Conservation (phyloP, 345 rosid genomes). For the Diplotaxis tenuifolia region DNA sequence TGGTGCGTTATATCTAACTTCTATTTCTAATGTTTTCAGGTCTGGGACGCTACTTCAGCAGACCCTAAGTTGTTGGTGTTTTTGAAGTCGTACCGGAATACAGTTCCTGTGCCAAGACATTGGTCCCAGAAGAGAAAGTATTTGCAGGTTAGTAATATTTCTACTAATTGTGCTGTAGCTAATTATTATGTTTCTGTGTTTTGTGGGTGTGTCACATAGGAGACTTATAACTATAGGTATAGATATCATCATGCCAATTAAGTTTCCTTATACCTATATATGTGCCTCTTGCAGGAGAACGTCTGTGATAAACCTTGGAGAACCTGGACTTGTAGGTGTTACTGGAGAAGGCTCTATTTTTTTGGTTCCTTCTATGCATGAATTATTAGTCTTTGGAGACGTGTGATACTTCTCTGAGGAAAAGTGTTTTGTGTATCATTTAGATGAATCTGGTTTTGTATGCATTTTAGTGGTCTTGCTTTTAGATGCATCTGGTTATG, state of each 20-base stretch:
- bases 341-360: conserved; percentile 52
- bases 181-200: conserved; percentile 45
- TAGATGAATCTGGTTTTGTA: conserved; percentile 9
- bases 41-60: conserved; percentile 99
- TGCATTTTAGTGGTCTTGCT: conserved; percentile 49
- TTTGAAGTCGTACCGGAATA: conserved; percentile 87
- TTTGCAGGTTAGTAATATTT: conserved; percentile 78
- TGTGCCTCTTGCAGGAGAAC: conserved; percentile 99
- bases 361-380: conserved; percentile 39
- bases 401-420: conserved; percentile 6
- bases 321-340: conserved; percentile 98
- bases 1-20: neutral
- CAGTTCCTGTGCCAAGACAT: conserved; percentile 98
- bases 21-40: conserved; percentile 45
- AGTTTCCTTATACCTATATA: conserved; percentile 97
- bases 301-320: conserved; percentile 86
- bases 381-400: conserved; percentile 22
- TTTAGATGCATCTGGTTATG: conserved; percentile 30
- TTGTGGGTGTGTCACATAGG: conserved; percentile 43
- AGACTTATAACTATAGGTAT: conserved; percentile 52
- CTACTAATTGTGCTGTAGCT: conserved; percentile 22
- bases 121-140: conserved; percentile 99
- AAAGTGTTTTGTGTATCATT: conserved; percentile 5
- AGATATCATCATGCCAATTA: conserved; percentile 61
- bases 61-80: conserved; percentile 95